Base-by-base conservation (phyloP, 441 rosid species). In the Croton setiger region DNA sequence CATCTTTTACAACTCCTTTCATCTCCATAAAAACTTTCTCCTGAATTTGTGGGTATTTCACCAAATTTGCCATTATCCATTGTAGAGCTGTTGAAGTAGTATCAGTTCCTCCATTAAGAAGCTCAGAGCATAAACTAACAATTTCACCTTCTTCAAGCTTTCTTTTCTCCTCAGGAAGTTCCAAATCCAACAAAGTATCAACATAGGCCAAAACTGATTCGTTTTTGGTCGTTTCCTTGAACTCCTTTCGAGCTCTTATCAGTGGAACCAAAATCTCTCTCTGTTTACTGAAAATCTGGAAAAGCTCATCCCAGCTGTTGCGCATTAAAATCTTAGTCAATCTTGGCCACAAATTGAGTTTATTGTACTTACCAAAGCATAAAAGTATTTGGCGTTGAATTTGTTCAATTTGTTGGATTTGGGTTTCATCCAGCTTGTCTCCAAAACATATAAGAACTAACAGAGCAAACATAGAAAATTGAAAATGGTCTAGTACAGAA, bases 381-480 rank as follows among this genome's bases (percentile, higher is more conserved):
- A 39, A 4, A 4, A 39, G 43, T 39, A 39, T 39, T 39, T 39
- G 43, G 9, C 43, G 43, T 39, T 39, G 43, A 39, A 39, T 9
- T 39, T 45, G 4, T 45, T 45, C 4, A 14, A 45, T 45, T 45
- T 45, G 14, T 13, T 45, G 11, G 14, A 45, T 13, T 13, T 45
- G 49, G 49, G 17, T 45, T 45, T 45, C 49, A 0, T 45, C 17
- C 15, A 45, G 49, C 49, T 45, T 45, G 49, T 10, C 17, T 2
- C 49, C 49, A 11, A 45, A 45, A 45, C 49, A 45, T 2, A 45
- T 45, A 8, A 45, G 49, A 45, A 45, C 49, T 11, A 79, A 21
- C 59, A 82, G 64, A 52, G 77, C 69, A 66, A 82, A 79, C 81
- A 82, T 82, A 18, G 76, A 77, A 58, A 71, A 72, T 15, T 66